Evolutionary conservation across 1,284 basidiomycete species (phyloP), one percentile per base, ranked within the genome.

Genomic region (Austroboletus rostrupii): DNA sequence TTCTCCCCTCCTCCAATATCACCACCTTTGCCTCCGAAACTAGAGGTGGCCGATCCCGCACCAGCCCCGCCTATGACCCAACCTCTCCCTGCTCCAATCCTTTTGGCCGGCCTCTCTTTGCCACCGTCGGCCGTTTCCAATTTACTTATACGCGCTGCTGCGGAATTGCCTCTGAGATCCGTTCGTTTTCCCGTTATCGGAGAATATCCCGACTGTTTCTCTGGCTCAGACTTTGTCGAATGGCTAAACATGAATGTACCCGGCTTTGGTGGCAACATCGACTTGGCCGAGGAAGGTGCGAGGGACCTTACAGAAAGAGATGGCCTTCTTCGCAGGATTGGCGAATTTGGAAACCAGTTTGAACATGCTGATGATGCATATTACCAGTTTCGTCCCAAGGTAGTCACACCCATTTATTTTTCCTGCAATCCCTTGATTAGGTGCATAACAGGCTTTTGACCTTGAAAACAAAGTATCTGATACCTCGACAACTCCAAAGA

Each of bases 181-280:
- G 78, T 86, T 52, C 85, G 81, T 45, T 84, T 90, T 70, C 87
- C 91, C 1, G 74, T 95, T 20, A 68, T 95, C n/a, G 92, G 92
- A 23, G 90, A 92, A 66, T 94, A 94, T 59, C 80, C 84, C 20
- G 86, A 90, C 57, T 88, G 87, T 53, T 93, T 93, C 66, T 83
- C 81, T 5, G 90, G 90, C 44, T 87, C 89, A 38, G 90, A 92
- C 54, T 81, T 92, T 55, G 84, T 84, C 16, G 73, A 75, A 28
- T 92, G 88, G 88, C 68, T 92, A 47, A 79, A 78, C 52, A 77
- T 79, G 51, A 82, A 85, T 54, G 78, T 91, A 5, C 75, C 80
- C 53, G 86, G 77, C 11, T 81, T 91, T 56, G 81, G 79, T 19
- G 86, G 83, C 14, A 85, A 78, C 63, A 72, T 88, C 53, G 89